Evolutionary conservation across 192 early-diverging fungal genomes (phyloP).

Genomic region (Geranomyces variabilis): DNA sequence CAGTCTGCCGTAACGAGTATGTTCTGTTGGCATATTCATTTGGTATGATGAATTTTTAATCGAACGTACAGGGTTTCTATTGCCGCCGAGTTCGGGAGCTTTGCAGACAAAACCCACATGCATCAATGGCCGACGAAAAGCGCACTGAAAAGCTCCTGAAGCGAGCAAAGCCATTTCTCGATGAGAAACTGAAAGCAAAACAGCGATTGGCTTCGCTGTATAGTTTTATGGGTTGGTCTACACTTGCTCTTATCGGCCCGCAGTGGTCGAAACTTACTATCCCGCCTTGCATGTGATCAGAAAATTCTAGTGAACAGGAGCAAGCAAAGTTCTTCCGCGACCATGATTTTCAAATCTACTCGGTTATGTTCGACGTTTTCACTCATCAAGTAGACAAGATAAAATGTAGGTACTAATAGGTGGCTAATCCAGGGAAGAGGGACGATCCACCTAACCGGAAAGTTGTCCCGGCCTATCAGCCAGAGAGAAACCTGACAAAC

Average conservation of each 20-base stretch:
- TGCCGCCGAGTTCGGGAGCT: no score
- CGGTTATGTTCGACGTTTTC: constrained; percentile 69
- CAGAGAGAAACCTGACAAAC: constrained; percentile 59
- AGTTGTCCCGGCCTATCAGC: constrained; percentile 8
- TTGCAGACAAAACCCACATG: no score
- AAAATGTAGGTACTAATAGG: constrained; percentile 54
- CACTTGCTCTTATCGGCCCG: not conserved
- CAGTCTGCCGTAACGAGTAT: no score
- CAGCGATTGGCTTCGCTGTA: constrained; percentile 65
- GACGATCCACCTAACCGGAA: no score
- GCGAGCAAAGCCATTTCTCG: constrained; percentile 75
- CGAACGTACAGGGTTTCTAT: no score
- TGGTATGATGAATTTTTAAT: no score
- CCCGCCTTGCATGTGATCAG: constrained; percentile 39
- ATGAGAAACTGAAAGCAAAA: constrained; percentile 77
- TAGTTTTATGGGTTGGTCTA: constrained; percentile 65
- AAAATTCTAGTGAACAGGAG: constrained; percentile 68
- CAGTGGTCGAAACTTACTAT: not conserved
- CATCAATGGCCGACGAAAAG: constrained; percentile 52
- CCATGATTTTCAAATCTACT: constrained; percentile 70
- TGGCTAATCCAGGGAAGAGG: no score
- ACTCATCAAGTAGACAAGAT: constrained; percentile 76
- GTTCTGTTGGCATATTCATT: no score
- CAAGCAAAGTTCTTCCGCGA: constrained; percentile 79
- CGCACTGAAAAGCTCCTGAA: constrained; percentile 70